Conservation (phyloP, 352 stramenopile species). For the Blastocystis sp. region DNA sequence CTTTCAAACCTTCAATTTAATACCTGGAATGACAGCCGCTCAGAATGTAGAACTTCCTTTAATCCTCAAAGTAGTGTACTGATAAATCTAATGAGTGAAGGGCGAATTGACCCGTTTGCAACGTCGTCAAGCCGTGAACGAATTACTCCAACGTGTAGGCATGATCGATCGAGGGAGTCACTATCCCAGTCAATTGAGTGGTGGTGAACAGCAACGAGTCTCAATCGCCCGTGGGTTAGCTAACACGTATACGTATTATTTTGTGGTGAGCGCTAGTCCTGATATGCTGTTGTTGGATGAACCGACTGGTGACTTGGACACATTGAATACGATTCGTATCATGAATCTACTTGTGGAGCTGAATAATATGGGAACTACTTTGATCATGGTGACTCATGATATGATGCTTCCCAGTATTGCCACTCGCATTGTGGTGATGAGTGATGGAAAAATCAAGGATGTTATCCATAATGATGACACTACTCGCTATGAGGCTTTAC, state of each 20-base stretch:
- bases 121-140: constrained; percentile 6
- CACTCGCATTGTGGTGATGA: constrained; percentile 62
- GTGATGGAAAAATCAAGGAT: constrained; percentile 58
- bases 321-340: constrained; percentile 63
- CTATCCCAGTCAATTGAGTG: constrained; percentile 63
- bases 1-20: constrained; percentile 65
- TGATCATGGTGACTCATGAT: constrained; percentile 66
- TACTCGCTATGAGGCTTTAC: not conserved
- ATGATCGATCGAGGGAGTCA: constrained; percentile 62
- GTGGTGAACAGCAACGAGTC: constrained; percentile 66
- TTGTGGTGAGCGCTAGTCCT: not conserved
- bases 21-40: constrained; percentile 60
- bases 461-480: not conserved
- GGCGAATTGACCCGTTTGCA: constrained; percentile 1
- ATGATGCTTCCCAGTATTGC: constrained; percentile 45
- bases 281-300: constrained; percentile 66
- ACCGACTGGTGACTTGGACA: constrained; percentile 66
- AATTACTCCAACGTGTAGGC: constrained; percentile 60
- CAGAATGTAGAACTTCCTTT: constrained; percentile 64
- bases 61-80: constrained; percentile 23
- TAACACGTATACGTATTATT: constrained; percentile 2
- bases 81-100: not conserved
- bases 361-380: constrained; percentile 61
- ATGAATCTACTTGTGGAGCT: constrained; percentile 64
- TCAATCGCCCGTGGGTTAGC: constrained; percentile 65